Conservation (phyloP, 495 filamentous ascomycete genomes). For the Aspergillus nidulans region DNA sequence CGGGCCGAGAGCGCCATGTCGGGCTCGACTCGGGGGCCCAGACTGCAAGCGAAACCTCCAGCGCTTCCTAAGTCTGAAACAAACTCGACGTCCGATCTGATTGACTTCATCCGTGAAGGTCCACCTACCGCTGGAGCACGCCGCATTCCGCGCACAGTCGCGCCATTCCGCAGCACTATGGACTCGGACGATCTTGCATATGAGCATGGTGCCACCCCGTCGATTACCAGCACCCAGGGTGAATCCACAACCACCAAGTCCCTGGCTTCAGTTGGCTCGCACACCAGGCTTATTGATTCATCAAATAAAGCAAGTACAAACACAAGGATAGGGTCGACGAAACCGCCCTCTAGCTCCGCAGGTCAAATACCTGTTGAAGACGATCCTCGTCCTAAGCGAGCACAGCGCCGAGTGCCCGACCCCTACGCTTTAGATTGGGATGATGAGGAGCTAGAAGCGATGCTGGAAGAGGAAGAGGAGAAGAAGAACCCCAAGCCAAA, state of each 20-base stretch:
- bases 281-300: conserved; percentile 52
- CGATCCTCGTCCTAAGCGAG: conserved; percentile 47
- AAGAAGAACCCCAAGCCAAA: conserved; percentile 28
- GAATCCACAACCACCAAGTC: conserved; percentile 41
- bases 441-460: conserved; percentile 69
- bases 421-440: conserved; percentile 88
- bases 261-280: conserved; percentile 52
- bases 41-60: conserved; percentile 70
- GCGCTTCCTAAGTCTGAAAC: conserved; percentile 54
- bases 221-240: conserved; percentile 41
- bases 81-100: conserved; percentile 67
- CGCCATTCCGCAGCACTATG: conserved; percentile 78
- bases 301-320: conserved; percentile 20
- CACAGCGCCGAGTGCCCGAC: conserved; percentile 72
- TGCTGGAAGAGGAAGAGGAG: conserved; percentile 29
- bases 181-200: conserved; percentile 72
- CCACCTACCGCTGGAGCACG: conserved; percentile 55
- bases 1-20: conserved; percentile 21
- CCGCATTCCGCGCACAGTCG: conserved; percentile 76
- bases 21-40: conserved; percentile 25
- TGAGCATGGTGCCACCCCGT: conserved; percentile 29
- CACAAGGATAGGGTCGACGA: conserved; percentile 13
- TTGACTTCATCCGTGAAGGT: conserved; percentile 89
- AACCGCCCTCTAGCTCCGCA: conserved; percentile 11
- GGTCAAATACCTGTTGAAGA: conserved; percentile 19